Conservation (phyloP, 2,329 filamentous ascomycete species). For the Alternaria angustiovoidea region DNA sequence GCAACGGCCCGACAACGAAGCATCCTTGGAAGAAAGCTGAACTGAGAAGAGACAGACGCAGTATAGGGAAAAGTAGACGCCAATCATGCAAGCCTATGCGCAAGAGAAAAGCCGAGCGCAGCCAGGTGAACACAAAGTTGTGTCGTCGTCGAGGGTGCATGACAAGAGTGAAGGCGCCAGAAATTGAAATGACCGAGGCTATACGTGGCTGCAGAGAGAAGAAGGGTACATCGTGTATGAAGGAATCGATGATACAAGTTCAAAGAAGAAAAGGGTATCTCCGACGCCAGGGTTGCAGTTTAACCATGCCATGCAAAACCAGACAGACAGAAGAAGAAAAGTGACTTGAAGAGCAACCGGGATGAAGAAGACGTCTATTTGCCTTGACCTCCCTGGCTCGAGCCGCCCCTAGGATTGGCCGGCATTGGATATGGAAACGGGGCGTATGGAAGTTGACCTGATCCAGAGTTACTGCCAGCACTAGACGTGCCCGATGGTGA, state of each 20-base stretch:
- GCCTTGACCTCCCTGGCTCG: slow-evolving; percentile 27
- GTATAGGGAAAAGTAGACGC: slow-evolving; percentile 10
- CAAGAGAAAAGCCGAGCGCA: slow-evolving; percentile 1
- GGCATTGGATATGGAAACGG: slow-evolving; percentile 51
- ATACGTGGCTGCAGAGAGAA: background rate
- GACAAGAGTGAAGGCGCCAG: slow-evolving; percentile 1
- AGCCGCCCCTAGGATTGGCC: slow-evolving; percentile 33
- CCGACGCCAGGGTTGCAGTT: slow-evolving; percentile 20
- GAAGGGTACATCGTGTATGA: background rate
- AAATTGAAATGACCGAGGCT: background rate
- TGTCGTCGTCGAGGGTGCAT: slow-evolving; percentile 5
- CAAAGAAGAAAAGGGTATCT: slow-evolving; percentile 15
- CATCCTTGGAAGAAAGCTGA: background rate
- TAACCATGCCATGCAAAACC: slow-evolving; percentile 7
- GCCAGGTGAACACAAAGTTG: slow-evolving; percentile 12
- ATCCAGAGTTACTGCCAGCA: slow-evolving; percentile 38
- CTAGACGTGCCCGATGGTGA: slow-evolving; percentile 45
- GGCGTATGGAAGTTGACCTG: slow-evolving; percentile 47
- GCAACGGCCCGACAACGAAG: slow-evolving; percentile 4
- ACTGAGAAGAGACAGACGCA: slow-evolving; percentile 5
- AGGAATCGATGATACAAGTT: slow-evolving; percentile 5
- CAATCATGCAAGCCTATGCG: slow-evolving; percentile 16
- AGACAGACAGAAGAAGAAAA: background rate
- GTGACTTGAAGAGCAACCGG: background rate
- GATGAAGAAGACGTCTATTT: slow-evolving; percentile 27